phyloP scores from a whole-genome alignment of 257 asterid species.

The Salvia miltiorrhiza region DNA sequence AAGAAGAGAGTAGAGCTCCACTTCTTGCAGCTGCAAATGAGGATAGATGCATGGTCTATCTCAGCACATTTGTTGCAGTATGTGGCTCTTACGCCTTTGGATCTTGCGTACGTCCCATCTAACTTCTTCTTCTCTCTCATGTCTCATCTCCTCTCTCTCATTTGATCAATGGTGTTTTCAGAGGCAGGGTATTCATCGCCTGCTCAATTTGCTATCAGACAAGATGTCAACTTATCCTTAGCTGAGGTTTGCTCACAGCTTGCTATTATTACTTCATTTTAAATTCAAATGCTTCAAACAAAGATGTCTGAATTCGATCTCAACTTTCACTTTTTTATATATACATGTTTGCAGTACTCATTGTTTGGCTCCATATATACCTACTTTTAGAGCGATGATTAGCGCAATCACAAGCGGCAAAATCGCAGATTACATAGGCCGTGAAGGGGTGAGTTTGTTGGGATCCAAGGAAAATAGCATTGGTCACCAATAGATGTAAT shows the following conservation, averaged over 20 bases:
- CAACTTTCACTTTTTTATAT: not conserved
- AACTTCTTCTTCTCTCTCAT: not conserved
- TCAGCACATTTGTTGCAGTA: constrained; percentile 73
- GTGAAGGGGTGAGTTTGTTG: constrained; percentile 71
- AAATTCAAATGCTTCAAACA: not conserved
- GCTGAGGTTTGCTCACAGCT: constrained; percentile 65
- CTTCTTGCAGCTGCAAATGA: constrained; percentile 34
- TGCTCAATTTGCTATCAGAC: constrained; percentile 68
- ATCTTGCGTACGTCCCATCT: constrained; percentile 54
- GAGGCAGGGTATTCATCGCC: constrained; percentile 98
- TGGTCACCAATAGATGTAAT: not conserved
- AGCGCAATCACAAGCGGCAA: constrained; percentile 92
- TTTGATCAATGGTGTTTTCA: not conserved
- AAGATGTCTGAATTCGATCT: not conserved
- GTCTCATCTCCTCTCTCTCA: not conserved
- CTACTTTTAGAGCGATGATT: constrained; percentile 94
- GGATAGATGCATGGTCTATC: constrained; percentile 68
- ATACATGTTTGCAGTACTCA: constrained; percentile 58
- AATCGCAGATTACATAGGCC: constrained; percentile 76
- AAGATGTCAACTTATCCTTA: constrained; percentile 68
- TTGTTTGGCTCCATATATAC: constrained; percentile 85
- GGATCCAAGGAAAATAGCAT: not conserved
- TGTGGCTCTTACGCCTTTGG: constrained; percentile 93
- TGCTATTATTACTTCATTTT: not conserved
- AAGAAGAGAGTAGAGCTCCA: constrained; percentile 45